phyloP scores from a whole-genome alignment of 2,329 filamentous ascomycete species.

The Hymenoscyphus salicellus region DNA sequence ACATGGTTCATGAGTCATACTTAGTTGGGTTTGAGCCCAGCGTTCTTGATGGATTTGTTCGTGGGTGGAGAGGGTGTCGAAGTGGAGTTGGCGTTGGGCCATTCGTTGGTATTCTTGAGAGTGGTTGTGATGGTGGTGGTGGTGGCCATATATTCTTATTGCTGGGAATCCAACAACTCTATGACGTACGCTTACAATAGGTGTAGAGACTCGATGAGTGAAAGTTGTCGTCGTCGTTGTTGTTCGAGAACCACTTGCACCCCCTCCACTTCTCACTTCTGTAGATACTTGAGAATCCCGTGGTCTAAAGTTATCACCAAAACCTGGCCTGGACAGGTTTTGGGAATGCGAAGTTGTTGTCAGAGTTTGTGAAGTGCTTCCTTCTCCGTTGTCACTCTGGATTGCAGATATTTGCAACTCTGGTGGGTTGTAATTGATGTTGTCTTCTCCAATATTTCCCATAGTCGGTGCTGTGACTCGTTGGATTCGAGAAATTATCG shows the following conservation, averaged over 20 bases:
- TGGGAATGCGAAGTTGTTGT: neutral
- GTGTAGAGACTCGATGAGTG: neutral
- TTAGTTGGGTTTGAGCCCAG: neutral
- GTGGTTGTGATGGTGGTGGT: neutral
- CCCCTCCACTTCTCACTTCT: neutral
- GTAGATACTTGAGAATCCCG: neutral
- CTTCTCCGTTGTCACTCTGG: neutral
- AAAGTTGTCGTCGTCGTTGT: neutral
- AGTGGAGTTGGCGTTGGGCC: neutral
- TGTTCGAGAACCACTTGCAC: neutral
- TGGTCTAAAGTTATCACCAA: neutral
- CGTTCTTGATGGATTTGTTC: neutral
- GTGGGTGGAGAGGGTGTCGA: neutral
- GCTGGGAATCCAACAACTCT: neutral
- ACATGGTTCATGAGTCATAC: neutral
- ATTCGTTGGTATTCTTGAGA: neutral
- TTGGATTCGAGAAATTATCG: neutral
- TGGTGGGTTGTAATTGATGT: neutral
- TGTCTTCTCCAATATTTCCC: neutral
- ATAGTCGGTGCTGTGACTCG: neutral
- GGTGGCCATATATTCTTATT: neutral
- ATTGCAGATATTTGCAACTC: neutral
- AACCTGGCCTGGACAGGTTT: neutral
- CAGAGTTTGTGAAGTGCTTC: neutral
- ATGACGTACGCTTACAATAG: neutral